Evolutionary conservation across 495 filamentous ascomycete species (phyloP).

Genomic region (Wilcoxina mikolae): DNA sequence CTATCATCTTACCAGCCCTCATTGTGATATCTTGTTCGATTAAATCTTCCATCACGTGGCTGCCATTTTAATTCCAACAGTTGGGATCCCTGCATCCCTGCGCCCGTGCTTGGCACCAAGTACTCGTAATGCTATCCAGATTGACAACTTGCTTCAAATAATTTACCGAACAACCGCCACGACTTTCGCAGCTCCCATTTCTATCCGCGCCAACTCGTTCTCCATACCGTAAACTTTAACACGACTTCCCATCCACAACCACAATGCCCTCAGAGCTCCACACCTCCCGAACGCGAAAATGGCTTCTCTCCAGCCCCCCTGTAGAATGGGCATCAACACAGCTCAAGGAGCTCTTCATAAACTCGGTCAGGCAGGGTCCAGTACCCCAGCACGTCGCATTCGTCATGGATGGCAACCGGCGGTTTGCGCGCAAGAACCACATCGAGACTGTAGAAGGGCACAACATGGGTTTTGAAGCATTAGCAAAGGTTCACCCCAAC

Average conservation of each 20-base stretch:
- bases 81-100: too few species aligned
- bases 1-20: too few species aligned
- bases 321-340: slow-evolving; percentile 63
- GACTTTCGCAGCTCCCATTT: too few species aligned
- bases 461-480: slow-evolving; percentile 84
- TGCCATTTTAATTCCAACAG: too few species aligned
- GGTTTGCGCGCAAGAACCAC: slow-evolving; percentile 74
- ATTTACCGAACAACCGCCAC: too few species aligned
- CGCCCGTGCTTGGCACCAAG: too few species aligned
- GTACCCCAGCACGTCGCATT: slow-evolving; percentile 92
- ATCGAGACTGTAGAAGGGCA: slow-evolving; percentile 98
- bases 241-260: background rate
- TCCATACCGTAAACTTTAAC: too few species aligned
- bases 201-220: too few species aligned
- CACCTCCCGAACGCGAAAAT: slow-evolving; percentile 43
- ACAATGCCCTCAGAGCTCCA: slow-evolving; percentile 21
- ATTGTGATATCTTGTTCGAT: too few species aligned
- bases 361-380: slow-evolving; percentile 73
- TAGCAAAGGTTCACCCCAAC: slow-evolving; percentile 48
- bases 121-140: too few species aligned
- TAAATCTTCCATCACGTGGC: too few species aligned
- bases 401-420: slow-evolving; percentile 94
- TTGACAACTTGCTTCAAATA: too few species aligned
- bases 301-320: slow-evolving; percentile 78
- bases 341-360: slow-evolving; percentile 67